Conservation (phyloP, 2,329 filamentous ascomycete species). For the Clarireedia sp. region DNA sequence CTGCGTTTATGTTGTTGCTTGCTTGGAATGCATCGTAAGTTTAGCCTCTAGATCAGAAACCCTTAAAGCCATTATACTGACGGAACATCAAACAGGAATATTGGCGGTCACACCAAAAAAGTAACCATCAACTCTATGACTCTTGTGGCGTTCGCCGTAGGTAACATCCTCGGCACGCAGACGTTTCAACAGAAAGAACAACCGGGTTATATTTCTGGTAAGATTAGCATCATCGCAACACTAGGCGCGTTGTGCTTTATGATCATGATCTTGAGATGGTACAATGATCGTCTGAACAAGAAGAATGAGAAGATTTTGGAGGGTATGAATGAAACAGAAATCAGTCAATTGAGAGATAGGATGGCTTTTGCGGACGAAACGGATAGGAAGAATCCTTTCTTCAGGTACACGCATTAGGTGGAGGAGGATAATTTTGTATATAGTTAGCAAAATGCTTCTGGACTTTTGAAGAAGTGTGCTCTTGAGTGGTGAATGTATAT, state of each 20-base stretch:
- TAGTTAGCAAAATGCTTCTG: too few relatives aligned
- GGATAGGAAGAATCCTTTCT: conserved; percentile 32
- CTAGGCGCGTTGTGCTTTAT: too few relatives aligned
- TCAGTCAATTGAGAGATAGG: conserved; percentile 29
- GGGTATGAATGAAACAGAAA: too few relatives aligned
- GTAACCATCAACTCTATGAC: conserved; percentile 39
- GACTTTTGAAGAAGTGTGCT: too few relatives aligned
- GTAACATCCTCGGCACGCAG: conserved; percentile 39
- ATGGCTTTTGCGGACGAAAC: conserved; percentile 33
- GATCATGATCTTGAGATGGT: conserved; percentile 20
- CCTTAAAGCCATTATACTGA: conserved; percentile 26
- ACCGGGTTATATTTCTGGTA: conserved; percentile 4
- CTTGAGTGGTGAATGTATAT: too few relatives aligned
- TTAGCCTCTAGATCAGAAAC: conserved; percentile 42
- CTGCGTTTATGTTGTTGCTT: conserved; percentile 35
- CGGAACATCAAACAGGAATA: conserved; percentile 27
- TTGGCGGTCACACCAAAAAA: conserved; percentile 43
- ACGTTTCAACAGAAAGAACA: conserved; percentile 16
- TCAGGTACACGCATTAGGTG: conserved; percentile 32
- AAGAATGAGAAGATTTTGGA: too few relatives aligned
- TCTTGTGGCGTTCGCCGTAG: conserved; percentile 44
- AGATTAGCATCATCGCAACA: not conserved
- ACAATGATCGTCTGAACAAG: too few relatives aligned
- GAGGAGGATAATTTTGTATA: too few relatives aligned
- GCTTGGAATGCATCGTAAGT: conserved; percentile 45